Base-by-base conservation (phyloP, 768 basidiomycete species). In the Termitomyces heimii region DNA sequence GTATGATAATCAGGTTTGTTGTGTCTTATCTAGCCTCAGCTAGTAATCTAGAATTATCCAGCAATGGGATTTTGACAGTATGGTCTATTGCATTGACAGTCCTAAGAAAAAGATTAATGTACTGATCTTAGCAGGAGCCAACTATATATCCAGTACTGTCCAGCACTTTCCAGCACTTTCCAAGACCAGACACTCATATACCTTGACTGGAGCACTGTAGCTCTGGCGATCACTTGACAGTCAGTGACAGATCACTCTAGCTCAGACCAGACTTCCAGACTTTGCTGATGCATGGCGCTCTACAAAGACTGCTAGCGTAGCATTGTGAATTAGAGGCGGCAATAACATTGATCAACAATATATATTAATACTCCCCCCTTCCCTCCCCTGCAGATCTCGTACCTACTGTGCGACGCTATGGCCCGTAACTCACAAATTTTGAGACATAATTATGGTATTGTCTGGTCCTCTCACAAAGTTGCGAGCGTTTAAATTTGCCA, bases 401-500 rank as follows among this genome's bases (percentile, higher is more conserved):
- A n/a, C n/a, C n/a, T n/a, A n/a, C n/a, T n/a, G n/a, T n/a, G n/a
- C n/a, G n/a, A n/a, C n/a, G n/a, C n/a, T n/a, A n/a, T n/a, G n/a
- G n/a, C n/a, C n/a, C n/a, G n/a, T n/a, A n/a, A n/a, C n/a, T n/a
- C n/a, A n/a, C n/a, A n/a, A n/a, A n/a, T n/a, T n/a, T n/a, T n/a
- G n/a, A n/a, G n/a, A n/a, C n/a, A n/a, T n/a, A n/a, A n/a, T n/a
- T n/a, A n/a, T n/a, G 16, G 32, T 31, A 22, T 54, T 40, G 5
- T 35, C 13, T 4, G 22, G 4, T 8, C 54, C 54, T 46, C 44
- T 47, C 31, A 55, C 44, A 31, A 45, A 55, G 7, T 9, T 29
- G 29, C 54, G 22, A n/a, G 54, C 35, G 54, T 55, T 55, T 28
- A 54, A 35, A n/a, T 54, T 54, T 1, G 53, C 53, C 5, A 54